Conservation (phyloP, 2,329 filamentous ascomycete species). For the Phyllosticta citribraziliensis region DNA sequence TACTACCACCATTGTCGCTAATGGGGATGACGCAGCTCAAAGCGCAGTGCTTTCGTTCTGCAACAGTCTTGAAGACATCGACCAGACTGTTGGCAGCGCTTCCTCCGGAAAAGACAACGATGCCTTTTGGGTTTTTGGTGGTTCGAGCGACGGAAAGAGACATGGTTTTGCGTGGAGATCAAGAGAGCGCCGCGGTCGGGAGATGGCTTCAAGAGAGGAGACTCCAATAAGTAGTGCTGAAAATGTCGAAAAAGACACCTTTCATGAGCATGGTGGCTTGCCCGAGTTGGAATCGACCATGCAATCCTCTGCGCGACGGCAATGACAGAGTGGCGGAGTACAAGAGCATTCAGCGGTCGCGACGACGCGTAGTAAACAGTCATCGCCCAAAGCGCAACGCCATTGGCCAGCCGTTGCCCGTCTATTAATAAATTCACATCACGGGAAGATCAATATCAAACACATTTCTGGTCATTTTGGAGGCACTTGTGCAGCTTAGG, state of each 20-base stretch:
- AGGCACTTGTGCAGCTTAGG: not conserved
- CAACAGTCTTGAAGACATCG: conserved; percentile 65
- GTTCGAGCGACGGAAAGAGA: conserved; percentile 12
- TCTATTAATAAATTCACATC: not conserved
- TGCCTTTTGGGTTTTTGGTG: conserved; percentile 36
- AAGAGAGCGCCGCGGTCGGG: not conserved
- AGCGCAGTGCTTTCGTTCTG: conserved; percentile 53
- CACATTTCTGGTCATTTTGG: not conserved
- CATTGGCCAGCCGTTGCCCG: not conserved
- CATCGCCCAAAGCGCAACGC: conserved; percentile 1
- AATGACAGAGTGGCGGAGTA: not conserved
- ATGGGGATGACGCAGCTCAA: conserved; percentile 88
- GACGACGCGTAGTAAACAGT: not conserved
- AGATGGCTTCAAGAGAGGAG: not conserved
- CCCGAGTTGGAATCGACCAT: not conserved
- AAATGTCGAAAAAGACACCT: not conserved
- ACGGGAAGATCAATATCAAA: not conserved
- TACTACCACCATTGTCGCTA: conserved; percentile 90
- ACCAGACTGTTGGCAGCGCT: conserved; percentile 92
- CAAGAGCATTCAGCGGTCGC: not conserved
- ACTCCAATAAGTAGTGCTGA: not conserved
- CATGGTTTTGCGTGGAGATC: not conserved
- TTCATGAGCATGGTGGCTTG: not conserved
- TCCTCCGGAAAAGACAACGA: conserved; percentile 84
- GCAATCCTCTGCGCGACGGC: not conserved